Evolutionary conservation across 371 early-diverging fungal species (phyloP), one percentile per base, ranked within the genome.

Genomic region (Mortierella sp.): DNA sequence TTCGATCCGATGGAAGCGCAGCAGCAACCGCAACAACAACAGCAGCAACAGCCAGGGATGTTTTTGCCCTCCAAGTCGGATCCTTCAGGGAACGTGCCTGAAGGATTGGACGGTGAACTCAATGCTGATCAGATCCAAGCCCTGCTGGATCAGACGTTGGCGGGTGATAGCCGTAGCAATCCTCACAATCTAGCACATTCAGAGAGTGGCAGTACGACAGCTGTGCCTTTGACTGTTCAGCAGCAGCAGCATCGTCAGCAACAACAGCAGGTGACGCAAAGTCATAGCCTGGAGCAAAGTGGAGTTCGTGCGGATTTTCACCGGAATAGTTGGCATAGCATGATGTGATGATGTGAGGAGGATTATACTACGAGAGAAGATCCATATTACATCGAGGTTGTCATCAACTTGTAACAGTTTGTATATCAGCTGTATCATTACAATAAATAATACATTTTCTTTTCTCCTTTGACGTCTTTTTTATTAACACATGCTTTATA

Each of bases 121-220:
- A 57, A 44, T 9, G 62, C 62, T 2, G 62, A 56, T 28, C 61
- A 61, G 17, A 56, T 72, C n/a, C 72, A 65, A 31, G 66, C 55
- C 21, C 30, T 72, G 8, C 41, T 72, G 44, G 66, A 61, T 17
- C 72, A 65, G 44, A 56, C 72, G 27, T 37, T 65, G 32, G 64
- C 56, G 8, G 57, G 46, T 9, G 57, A 59, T 59, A 64, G 60
- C 60, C 61, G 26, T n/a, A 43, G 41, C 30, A 49, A 37, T 26
- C 53, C 39, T 30, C 23, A 43, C 43, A 30, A 58, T 50, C 54
- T 52, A 24, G 6, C 17, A 32, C 53, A 52, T 9, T 32, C 31
- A 47, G 60, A 15, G 34, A 31, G 34, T 24, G 14, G 47, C 21
- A 3, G 23, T 15, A 37, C 42, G 21, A 17, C 55, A 37, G 15